A percentile compares a stretch with the other conserved stretches of the same genome.
phyloP scores from a whole-genome alignment of 176 grass and related monocot species.

The Phyllostachys edulis region DNA sequence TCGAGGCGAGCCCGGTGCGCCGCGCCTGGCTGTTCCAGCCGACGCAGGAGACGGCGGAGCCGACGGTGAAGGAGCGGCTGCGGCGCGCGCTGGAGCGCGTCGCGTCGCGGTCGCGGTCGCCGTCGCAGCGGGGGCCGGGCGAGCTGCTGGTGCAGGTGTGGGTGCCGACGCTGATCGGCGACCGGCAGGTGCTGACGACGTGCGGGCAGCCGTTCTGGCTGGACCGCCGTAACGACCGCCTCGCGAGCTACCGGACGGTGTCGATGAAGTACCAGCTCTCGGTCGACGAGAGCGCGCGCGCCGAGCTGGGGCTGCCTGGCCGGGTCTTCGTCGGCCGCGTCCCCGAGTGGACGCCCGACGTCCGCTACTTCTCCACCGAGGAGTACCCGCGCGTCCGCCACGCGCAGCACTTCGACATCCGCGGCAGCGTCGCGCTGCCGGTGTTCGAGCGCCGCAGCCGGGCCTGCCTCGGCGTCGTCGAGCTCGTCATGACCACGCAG shows the following conservation, averaged over 20 bases:
- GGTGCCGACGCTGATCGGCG: slow-evolving; percentile 67
- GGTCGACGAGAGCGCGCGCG: slow-evolving; percentile 58
- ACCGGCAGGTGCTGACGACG: slow-evolving; percentile 80
- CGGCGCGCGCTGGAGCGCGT: slow-evolving; percentile 58
- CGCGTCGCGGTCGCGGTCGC: slow-evolving; percentile 45
- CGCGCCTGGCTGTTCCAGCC: slow-evolving; percentile 34
- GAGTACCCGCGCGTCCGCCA: slow-evolving; percentile 81
- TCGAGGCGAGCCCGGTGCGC: background rate
- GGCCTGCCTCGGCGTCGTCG: slow-evolving; percentile 82
- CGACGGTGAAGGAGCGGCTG: slow-evolving; percentile 64
- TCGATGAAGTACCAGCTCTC: slow-evolving; percentile 83
- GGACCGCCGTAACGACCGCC: slow-evolving; percentile 47
- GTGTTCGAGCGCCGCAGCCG: slow-evolving; percentile 57
- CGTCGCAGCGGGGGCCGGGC: slow-evolving; percentile 19
- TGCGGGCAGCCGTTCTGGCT: slow-evolving; percentile 80
- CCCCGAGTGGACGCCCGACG: slow-evolving; percentile 97
- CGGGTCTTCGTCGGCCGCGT: slow-evolving; percentile 83
- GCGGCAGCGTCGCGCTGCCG: slow-evolving; percentile 76
- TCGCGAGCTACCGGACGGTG: slow-evolving; percentile 59
- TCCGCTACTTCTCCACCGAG: slow-evolving; percentile 69
- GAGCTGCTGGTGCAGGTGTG: slow-evolving; percentile 87
- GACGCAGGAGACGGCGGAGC: background rate
- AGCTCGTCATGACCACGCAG: slow-evolving; percentile 82
- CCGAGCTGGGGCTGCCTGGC: slow-evolving; percentile 63
- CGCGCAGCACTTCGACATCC: slow-evolving; percentile 68